Evolutionary conservation across 331 rosid genomes (phyloP), one percentile per base, ranked within the genome.

Genomic region (Telfairia occidentalis): DNA sequence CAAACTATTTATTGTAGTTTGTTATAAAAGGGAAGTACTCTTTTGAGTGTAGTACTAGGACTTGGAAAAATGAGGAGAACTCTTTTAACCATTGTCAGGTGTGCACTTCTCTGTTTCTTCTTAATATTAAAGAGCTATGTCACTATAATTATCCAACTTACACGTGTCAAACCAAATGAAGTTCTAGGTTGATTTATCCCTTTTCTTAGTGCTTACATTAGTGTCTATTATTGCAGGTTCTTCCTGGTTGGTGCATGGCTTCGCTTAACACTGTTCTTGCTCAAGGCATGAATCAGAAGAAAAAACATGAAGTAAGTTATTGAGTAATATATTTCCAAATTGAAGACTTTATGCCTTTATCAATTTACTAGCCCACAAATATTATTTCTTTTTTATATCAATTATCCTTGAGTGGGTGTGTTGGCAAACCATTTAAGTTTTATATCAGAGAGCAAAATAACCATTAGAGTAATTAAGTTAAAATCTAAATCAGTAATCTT

Each of bases 251-350:
- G 76, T 77, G 61, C 81, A 69, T 78, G 77, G 76, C 85, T 84
- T 77, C 91, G 18, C 86, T 93, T 63, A 86, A 83, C 78, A 81
- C 84, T 16, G 92, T 94, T 85, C 90, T 94, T 81, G 69, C 92
- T 15, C 97, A 86, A 60, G 98, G 98, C 81, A 91, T 91, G 98
- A 91, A 91, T 84, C 61, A 23, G 21, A 94, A 94, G 90, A 94
- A 94, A 80, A 90, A 76, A 67, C 97, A 91, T 72, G 97, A 91
- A 83, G 97, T 89, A 75, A 72, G 95, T 81, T 21, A 40, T 23
- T 73, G 58, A 12, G 34, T 79, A 46, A 75, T 78, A 69, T 26
- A 71, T 73, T 73, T 46, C 35, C 32, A 40, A 38, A 66, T 21
- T n/a, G 11, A 21, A 9, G 21, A 40, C 19, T 66, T 34, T 63